These are phyloP conservation scores for Hypholoma sublateritium DNA, from an alignment of 768 basidiomycete genomes.

Conservation along the genomic window DNA sequence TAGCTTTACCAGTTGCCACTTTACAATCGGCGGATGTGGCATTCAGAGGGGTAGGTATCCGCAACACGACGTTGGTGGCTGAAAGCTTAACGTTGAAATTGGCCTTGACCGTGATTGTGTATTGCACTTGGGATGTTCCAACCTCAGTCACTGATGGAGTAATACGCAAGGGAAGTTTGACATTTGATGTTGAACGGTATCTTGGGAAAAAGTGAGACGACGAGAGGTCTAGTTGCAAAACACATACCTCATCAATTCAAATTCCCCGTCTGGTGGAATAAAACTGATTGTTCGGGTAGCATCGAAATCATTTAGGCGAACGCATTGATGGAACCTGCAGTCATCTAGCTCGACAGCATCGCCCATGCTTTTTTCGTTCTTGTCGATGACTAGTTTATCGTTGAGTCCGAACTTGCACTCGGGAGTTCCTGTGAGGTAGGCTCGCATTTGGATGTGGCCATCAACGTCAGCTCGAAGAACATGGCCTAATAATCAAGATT, in stretches of 20 bases:
- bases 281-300: slow-evolving; percentile 93
- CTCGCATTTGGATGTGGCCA: slow-evolving; percentile 97
- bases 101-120: slow-evolving; percentile 83
- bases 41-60: slow-evolving; percentile 96
- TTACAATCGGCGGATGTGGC: slow-evolving; percentile 93
- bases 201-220: slow-evolving; percentile 37
- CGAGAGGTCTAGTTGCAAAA: background rate
- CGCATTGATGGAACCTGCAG: slow-evolving; percentile 98
- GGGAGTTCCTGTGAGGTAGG: slow-evolving; percentile 93
- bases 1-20: slow-evolving; percentile 90
- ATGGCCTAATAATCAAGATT: slow-evolving; percentile 51
- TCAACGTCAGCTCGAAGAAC: slow-evolving; percentile 95
- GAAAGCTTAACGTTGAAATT: slow-evolving; percentile 91
- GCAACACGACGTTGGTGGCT: slow-evolving; percentile 87
- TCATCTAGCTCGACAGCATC: slow-evolving; percentile 96
- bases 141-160: slow-evolving; percentile 93
- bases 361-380: slow-evolving; percentile 60
- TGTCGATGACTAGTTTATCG: slow-evolving; percentile 97
- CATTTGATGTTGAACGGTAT: slow-evolving; percentile 94
- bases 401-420: slow-evolving; percentile 99
- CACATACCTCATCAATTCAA: slow-evolving; percentile 92
- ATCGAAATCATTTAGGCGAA: slow-evolving; percentile 93
- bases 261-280: slow-evolving; percentile 97
- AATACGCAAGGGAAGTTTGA: slow-evolving; percentile 89
- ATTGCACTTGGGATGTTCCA: slow-evolving; percentile 89